Base-by-base conservation (phyloP, 2,329 filamentous ascomycete species). In the Coniella vitis region DNA sequence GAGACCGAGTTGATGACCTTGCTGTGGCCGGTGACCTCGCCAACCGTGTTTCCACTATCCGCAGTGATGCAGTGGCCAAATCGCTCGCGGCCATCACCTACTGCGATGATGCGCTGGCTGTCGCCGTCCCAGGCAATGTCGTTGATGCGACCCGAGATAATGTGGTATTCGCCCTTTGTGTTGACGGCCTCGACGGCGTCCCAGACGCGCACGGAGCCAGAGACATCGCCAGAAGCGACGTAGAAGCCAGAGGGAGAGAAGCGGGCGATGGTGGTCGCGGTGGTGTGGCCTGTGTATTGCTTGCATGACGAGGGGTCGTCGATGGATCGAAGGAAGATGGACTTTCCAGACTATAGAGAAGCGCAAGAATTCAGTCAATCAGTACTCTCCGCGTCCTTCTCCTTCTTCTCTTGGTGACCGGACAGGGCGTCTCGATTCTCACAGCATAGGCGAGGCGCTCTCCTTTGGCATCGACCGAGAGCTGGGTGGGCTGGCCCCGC, bases 111-210 rank as follows among this genome's bases (percentile, higher is more conserved):
- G 43, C 93, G 85, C 72, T 96, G 90, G 53, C 87, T 95, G 68
- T 98, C 93, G 49, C 90, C 91, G 61, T 97, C 93, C 90, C 93
- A 98, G 1, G 90, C 91, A 56, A 98, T 81, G 65, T 98, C 93
- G 64, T 95, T 95, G 69, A 98, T 91, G 47, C 88, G 85, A 12
- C 93, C 93, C 31, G 87, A 90, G 61, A 97, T 90, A 68, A 97
- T 96, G 62, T 83, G 79, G 69, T 95, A 97, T 68, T 97, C 91
- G 57, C 90, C 88, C 68, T 94, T 95, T 39, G 89, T 95, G 61
- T 84, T 87, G 47, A 76, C 75, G 39, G 90, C 90, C 58, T 89
- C 87, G 48, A 91, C 84, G 12, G 87, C 83, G 65, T 97, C 91
- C 93, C 93, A 98, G 4, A 98, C 87, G 55, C 87, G 82, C 37